Evolutionary conservation across 441 rosid species (phyloP), one percentile per base, ranked within the genome.

Genomic region (Theobroma grandiflorum): DNA sequence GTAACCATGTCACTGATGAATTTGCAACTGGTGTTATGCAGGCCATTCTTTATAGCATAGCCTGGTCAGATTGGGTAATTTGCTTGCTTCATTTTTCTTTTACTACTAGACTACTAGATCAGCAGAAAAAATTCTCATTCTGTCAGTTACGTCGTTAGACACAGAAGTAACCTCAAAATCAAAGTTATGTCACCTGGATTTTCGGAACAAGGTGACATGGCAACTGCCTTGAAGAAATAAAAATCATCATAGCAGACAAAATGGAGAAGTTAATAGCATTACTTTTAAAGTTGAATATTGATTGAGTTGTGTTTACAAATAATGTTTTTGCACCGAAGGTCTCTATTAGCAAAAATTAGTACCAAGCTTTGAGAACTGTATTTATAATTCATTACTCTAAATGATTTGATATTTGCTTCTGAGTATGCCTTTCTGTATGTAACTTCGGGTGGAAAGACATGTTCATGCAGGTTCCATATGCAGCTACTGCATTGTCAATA

Each of bases 41-140:
- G 98, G 86, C 85, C 85, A 82, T 84, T 73, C 57, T 96, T 75
- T 72, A 81, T 85, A 91, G 99, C 84, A 78, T 94, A 75, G 83
- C 99, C 45, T 96, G 97, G 97, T 83, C 97, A 67, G 70, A 77
- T 78, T 94, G 97, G 98, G 98, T 94, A 85, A 87, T 80, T 52
- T 68, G n/a, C 76, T 31, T 26, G 0, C 22, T 59, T n/a, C 66
- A 3, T n/a, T 45, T n/a, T 61, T 57, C 55, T 18, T 50, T 26
- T 42, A 40, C 50, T 38, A 10, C 37, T 18, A 42, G 47, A 79
- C 31, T 26, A 26, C 31, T 26, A 26, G 31, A 26, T 26, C 31
- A 26, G 2, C 14, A 43, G 43, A 35, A 35, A 35, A n/a, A 65
- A 38, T 2, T 4, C 12, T 40, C 6, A 2, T n/a, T 20, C 31